Conservation (phyloP, 345 rosid genomes). For the Cardamine resedifolia region DNA sequence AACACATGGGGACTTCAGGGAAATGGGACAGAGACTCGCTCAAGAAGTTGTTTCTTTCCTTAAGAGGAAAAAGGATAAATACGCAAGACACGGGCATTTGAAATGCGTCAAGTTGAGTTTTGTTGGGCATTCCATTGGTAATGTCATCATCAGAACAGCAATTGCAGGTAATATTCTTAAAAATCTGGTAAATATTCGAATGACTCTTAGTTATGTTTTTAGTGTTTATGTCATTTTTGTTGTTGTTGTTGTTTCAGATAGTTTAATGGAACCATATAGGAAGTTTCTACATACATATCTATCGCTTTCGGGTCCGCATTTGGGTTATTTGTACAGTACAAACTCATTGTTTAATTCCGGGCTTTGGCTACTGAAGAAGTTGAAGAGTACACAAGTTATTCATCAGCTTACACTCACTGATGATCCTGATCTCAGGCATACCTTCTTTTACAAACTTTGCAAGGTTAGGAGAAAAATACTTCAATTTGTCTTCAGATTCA, state of each 20-base stretch:
- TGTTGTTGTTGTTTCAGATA: slow-evolving; percentile 56
- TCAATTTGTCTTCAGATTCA: slow-evolving; percentile 4
- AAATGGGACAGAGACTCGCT: slow-evolving; percentile 92
- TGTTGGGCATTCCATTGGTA: slow-evolving; percentile 97
- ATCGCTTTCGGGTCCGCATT: slow-evolving; percentile 90
- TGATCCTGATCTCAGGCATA: slow-evolving; percentile 72
- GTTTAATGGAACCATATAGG: slow-evolving; percentile 80
- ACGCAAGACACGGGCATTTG: slow-evolving; percentile 60
- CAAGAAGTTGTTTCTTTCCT: slow-evolving; percentile 79
- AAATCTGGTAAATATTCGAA: neutral
- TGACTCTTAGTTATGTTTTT: neutral
- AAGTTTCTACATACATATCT: slow-evolving; percentile 67
- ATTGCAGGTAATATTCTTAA: slow-evolving; percentile 58
- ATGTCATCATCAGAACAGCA: slow-evolving; percentile 82
- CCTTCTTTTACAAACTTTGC: slow-evolving; percentile 81
- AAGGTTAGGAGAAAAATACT: slow-evolving; percentile 50
- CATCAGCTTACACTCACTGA: slow-evolving; percentile 98
- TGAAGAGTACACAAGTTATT: slow-evolving; percentile 84
- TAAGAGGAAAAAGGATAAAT: slow-evolving; percentile 68
- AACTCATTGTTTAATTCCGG: slow-evolving; percentile 95
- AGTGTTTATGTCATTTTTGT: neutral
- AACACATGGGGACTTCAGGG: slow-evolving; percentile 91
- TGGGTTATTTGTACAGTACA: slow-evolving; percentile 93
- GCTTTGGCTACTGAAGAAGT: slow-evolving; percentile 87
- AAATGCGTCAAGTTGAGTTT: slow-evolving; percentile 82